Conservation (phyloP, 768 basidiomycete species). For the Pleurotus pulmonarius region DNA sequence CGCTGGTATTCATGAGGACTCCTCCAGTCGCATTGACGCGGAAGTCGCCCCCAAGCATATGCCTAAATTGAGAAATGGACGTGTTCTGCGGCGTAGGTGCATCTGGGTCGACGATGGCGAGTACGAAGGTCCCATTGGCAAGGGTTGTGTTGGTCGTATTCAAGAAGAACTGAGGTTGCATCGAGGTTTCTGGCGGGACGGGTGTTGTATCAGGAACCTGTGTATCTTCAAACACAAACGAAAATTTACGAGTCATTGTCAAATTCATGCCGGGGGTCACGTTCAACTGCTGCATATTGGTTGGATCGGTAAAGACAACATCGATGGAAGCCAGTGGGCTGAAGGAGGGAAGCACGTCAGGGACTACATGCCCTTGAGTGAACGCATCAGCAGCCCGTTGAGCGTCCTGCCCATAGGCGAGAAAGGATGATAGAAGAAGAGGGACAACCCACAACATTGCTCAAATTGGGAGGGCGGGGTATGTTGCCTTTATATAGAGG, state of each 20-base stretch:
- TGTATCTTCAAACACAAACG: not conserved
- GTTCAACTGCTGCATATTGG: constrained; percentile 21
- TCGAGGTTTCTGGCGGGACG: constrained; percentile 25
- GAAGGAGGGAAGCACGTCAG: constrained; percentile 34
- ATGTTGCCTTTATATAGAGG: not conserved
- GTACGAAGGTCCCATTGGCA: constrained; percentile 27
- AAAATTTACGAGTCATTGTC: constrained; percentile 30
- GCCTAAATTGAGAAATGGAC: constrained; percentile 31
- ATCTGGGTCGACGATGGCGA: constrained; percentile 41
- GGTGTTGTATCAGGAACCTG: not conserved
- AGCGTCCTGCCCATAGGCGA: constrained; percentile 15
- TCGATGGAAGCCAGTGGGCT: constrained; percentile 30
- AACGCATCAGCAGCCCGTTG: constrained; percentile 23
- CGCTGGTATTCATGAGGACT: constrained; percentile 30
- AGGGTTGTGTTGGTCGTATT: constrained; percentile 19
- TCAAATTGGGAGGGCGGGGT: not conserved
- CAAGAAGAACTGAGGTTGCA: constrained; percentile 28
- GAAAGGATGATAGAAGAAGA: constrained; percentile 11
- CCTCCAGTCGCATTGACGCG: constrained; percentile 17
- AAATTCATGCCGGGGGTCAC: constrained; percentile 33
- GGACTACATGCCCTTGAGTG: constrained; percentile 35
- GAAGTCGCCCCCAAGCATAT: constrained; percentile 38
- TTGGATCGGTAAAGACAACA: constrained; percentile 32
- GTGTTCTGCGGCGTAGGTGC: constrained; percentile 37
- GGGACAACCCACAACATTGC: not conserved